These are phyloP conservation scores for Halteria grandinella DNA, from an alignment of 73 alveolate genomes.

Conservation along the genomic window DNA sequence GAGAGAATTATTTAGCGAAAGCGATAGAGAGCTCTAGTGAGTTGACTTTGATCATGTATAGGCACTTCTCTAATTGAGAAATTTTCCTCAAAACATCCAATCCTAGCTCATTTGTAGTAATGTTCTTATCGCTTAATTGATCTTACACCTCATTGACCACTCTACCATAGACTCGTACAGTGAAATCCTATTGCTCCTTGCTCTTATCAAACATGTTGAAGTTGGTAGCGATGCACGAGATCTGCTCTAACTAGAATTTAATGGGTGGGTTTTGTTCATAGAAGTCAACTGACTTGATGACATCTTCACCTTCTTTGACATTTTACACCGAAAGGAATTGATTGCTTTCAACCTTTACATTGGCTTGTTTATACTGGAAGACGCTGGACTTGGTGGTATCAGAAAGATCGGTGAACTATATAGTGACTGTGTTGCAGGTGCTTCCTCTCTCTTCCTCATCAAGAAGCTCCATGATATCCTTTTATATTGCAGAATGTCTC, in stretches of 20 bases:
- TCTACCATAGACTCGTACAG: constrained; percentile 32
- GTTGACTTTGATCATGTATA: background rate
- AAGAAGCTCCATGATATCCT: constrained; percentile 12
- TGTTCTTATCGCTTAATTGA: background rate
- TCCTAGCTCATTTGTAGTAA: constrained; percentile 25
- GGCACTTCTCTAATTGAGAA: background rate
- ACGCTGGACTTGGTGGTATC: no score
- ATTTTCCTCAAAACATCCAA: constrained; percentile 1
- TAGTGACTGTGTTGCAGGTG: background rate
- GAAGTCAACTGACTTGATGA: constrained; percentile 7
- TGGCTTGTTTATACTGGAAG: background rate
- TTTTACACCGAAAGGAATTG: background rate
- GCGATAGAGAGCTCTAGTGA: constrained; percentile 13
- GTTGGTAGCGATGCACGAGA: background rate
- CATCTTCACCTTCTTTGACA: background rate
- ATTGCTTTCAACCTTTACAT: constrained; percentile 6
- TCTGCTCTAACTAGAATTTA: constrained; percentile 30
- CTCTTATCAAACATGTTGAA: constrained; percentile 7
- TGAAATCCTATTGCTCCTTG: background rate
- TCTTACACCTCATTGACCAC: background rate
- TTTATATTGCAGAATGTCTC: constrained; percentile 29
- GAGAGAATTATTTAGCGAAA: constrained; percentile 7
- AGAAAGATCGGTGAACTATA: background rate
- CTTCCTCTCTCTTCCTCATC: constrained; percentile 37
- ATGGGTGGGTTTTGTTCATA: constrained; percentile 35